These are phyloP conservation scores for Letharia columbiana DNA, from an alignment of 495 filamentous ascomycete genomes.

Conservation along the genomic window DNA sequence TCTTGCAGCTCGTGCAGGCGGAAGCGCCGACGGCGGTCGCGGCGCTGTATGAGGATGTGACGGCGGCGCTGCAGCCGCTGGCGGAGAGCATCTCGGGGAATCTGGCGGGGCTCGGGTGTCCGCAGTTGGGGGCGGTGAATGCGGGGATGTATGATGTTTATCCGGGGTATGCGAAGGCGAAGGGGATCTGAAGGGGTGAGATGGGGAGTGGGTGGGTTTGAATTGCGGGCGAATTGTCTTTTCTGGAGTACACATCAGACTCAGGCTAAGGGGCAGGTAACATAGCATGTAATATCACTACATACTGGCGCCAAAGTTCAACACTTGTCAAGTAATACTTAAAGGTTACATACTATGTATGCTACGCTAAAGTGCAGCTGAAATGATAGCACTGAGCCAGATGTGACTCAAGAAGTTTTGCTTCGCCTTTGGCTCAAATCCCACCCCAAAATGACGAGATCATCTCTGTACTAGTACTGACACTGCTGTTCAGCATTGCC, in stretches of 20 bases:
- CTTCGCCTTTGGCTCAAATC: not conserved
- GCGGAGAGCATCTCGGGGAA: slow-evolving; percentile 13
- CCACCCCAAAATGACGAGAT: not conserved
- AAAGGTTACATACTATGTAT: not conserved
- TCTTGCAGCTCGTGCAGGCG: slow-evolving; percentile 36
- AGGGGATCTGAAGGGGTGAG: not conserved
- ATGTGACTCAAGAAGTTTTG: not conserved
- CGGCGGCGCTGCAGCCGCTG: slow-evolving; percentile 29
- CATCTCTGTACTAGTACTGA: not conserved
- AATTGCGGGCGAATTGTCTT: not conserved
- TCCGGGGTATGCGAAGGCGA: slow-evolving; percentile 24
- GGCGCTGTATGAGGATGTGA: slow-evolving; percentile 33
- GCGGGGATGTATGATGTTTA: slow-evolving; percentile 24
- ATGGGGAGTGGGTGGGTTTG: not conserved
- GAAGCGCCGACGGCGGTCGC: slow-evolving; percentile 36
- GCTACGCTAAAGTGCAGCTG: not conserved
- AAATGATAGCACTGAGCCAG: not conserved
- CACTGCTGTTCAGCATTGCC: not conserved
- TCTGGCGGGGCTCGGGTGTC: slow-evolving; percentile 24
- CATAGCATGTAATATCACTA: not conserved
- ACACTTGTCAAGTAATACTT: no score
- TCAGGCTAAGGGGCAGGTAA: not conserved
- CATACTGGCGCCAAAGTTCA: not conserved
- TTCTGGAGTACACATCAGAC: not conserved
- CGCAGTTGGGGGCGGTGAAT: slow-evolving; percentile 27